Evolutionary conservation across 1,284 basidiomycete species (phyloP), one percentile per base, ranked within the genome.

Genomic region (Cryptococcus hybrid): DNA sequence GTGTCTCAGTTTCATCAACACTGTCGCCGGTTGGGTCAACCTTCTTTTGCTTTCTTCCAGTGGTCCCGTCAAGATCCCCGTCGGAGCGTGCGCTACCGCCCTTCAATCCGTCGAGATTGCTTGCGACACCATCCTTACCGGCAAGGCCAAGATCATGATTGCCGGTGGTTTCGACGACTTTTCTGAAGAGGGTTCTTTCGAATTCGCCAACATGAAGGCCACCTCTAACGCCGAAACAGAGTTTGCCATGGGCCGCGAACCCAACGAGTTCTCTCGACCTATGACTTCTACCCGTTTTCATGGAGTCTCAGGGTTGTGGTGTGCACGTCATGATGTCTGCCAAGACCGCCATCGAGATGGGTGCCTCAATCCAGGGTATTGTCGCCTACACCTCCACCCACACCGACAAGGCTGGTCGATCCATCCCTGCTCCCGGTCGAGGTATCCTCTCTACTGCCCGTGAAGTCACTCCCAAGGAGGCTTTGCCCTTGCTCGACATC

Each of bases 121-220:
- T n/a, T 89, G 89, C 69, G 96, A 99, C 73, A 91, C 91, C 0
- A 88, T 99, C 62, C 79, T 96, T 45, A 88, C 88, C 4, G 91
- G 94, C 68, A 99, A 99, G 79, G 95, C 95, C 51, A 98, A 98
- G 82, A 87, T 99, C 74, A 99, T 99, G 96, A 88, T 99, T 63
- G 90, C 95, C 46, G 96, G 96, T 79, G 96, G 95, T 58, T 97
- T 93, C 80, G 96, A 99, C 73, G 95, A 99, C 78, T 86, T 98
- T 74, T 90, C 89, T 67, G 96, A 99, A 79, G 94, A 97, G 78
- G 93, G 93, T 24, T 95, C 93, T 15, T 95, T 86, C 78, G 93
- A 97, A 79, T 94, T 94, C 78, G 95, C 93, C 57, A 98, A 98
- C 83, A 99, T 99, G 96, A 96, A 97, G 80, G 96, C 96, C 5